Evolutionary conservation across 345 rosid genomes (phyloP), one percentile per base, ranked within the genome.

Genomic region (Turritis glabra): DNA sequence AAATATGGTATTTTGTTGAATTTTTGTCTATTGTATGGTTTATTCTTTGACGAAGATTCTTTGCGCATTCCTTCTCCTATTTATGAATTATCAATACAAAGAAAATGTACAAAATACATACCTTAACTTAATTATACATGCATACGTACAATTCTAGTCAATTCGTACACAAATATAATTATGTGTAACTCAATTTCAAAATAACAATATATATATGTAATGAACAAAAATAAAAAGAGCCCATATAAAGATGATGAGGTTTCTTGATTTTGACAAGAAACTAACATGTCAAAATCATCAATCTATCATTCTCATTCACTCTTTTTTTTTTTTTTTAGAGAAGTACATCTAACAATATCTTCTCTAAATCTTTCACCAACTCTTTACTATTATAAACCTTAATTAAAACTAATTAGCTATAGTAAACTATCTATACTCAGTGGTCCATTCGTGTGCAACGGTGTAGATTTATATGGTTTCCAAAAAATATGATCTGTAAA

Each of bases 241-340:
- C 54, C 43, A 13, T 71, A 54, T 15, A 30, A 27, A 65, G 70
- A 66, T 60, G 75, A 72, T 56, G 77, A 63, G 12, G 77, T 65
- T 80, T 79, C 85, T 78, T 84, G 97, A 89, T 82, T 58, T 69
- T 79, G 93, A 89, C 93, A 81, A 79, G 89, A 81, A 91, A 85
- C 91, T 88, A 85, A 86, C 85, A 82, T 82, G 76, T 67, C 66
- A 59, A 64, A 43, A 69, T 70, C 71, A 55, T 53, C 44, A 54
- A 55, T 37, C 61, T 56, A 71, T 71, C 72, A 71, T 40, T 62
- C 77, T 71, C 72, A 22, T 64, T 71, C 68, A 38, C 62, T 55
- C 60, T 64, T 63, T 35, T 50, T n/a, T 63, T 35, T 50, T n/a
- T 43, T 43, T 50, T 17, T 17, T 3, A 61, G 65, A 55, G 37